These are phyloP conservation scores for Tetrapisispora phaffii DNA, from an alignment of 805 yeast genomes.

Conservation along the genomic window DNA sequence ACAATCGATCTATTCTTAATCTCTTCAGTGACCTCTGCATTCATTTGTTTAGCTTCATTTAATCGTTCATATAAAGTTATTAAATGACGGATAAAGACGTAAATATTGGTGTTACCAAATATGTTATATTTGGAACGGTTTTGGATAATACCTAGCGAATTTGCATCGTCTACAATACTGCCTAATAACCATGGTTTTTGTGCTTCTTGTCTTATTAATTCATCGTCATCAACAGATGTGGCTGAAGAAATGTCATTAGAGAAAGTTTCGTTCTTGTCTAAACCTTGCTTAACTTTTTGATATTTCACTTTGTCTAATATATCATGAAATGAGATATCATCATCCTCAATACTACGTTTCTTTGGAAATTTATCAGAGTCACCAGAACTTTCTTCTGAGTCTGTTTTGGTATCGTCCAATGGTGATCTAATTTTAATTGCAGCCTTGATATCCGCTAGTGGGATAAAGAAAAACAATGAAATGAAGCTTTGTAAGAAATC, in stretches of 20 bases:
- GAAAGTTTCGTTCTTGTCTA: conserved; percentile 15
- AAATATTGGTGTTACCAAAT: conserved; percentile 81
- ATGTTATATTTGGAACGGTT: conserved; percentile 56
- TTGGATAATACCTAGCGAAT: conserved; percentile 22
- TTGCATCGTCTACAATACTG: conserved; percentile 25
- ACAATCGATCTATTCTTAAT: conserved; percentile 52
- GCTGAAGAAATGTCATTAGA: conserved; percentile 16
- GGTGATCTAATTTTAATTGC: conserved; percentile 17
- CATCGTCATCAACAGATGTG: conserved; percentile 26
- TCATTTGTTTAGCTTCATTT: conserved; percentile 62
- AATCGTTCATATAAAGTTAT: conserved; percentile 75
- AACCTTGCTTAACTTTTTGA: conserved; percentile 22
- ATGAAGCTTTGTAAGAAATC: conserved; percentile 63
- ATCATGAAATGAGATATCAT: conserved; percentile 14
- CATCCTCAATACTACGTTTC: conserved; percentile 22
- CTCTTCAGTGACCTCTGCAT: conserved; percentile 63
- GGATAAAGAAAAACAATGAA: conserved; percentile 58
- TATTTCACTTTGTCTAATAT: conserved; percentile 32
- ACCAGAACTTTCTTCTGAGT: conserved; percentile 4
- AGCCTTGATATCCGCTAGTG: conserved; percentile 40
- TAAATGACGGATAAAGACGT: conserved; percentile 80
- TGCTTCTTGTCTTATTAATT: conserved; percentile 22
- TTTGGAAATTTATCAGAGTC: conserved; percentile 19
- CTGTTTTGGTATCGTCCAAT: conserved; percentile 14
- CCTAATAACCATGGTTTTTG: conserved; percentile 29